Evolutionary conservation across 345 rosid genomes (phyloP), one percentile per base, ranked within the genome.

Genomic region (Passiflora organensis): DNA sequence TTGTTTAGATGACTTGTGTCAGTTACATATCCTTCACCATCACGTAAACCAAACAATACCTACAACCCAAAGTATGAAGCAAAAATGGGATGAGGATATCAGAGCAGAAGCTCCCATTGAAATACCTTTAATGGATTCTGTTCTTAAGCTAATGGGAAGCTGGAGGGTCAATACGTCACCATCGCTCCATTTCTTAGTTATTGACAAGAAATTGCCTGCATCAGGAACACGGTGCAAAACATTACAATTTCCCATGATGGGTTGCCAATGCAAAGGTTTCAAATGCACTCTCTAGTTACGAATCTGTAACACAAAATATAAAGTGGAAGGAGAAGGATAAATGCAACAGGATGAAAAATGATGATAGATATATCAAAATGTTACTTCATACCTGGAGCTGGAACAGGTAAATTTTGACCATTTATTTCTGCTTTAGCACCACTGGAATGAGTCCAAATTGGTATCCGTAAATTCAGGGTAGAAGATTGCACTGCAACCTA

Each of bases 91-190:
- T 47, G 4, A 15, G 16, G 6, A 17, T 19, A 13, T 10, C 10
- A 0, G 15, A n/a, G n/a, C n/a, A n/a, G n/a, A n/a, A 6, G 50
- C 36, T 25, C 46, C 32, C 44, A 53, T 39, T 37, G 17, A 25
- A n/a, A 1, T 78, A 85, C 96, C 98, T 81, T 88, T 65, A 37
- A 86, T 81, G 52, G 78, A 80, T 59, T 91, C 93, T 3, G 82
- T 78, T 77, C 84, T 71, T 48, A 86, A 64, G 39, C 61, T 44
- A 16, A 84, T 37, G 0, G 95, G 98, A 62, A 86, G 63, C 72
- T 78, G 72, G 60, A 91, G 68, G 10, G 73, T 72, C 50, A 88
- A 38, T 64, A 72, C 76, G 73, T 91, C 95, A 5, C 67, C 62
- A 1, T 62, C 19, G 53, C 71, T 77, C 96, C 98, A 88, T 54